phyloP scores from a whole-genome alignment of 2,329 filamentous ascomycete species.

The Periconia sp. region DNA sequence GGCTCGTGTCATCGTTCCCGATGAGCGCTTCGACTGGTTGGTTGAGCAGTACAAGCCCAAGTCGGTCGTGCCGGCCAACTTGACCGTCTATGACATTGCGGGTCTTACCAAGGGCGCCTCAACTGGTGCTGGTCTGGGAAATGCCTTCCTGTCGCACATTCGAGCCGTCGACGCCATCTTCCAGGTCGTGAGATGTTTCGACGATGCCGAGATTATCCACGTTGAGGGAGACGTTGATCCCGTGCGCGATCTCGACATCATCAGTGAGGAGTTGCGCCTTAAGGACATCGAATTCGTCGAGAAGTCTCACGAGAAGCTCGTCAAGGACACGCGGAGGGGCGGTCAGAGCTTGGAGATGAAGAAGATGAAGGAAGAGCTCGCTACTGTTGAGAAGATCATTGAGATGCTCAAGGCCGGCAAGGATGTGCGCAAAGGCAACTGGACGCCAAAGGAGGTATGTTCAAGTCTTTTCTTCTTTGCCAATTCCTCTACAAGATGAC shows the following conservation, averaged over 20 bases:
- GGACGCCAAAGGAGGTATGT: slow-evolving; percentile 93
- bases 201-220: slow-evolving; percentile 99
- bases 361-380: slow-evolving; percentile 93
- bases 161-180: slow-evolving; percentile 98
- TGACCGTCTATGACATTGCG: slow-evolving; percentile 98
- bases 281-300: slow-evolving; percentile 99
- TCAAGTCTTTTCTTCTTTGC: slow-evolving; percentile 16
- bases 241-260: slow-evolving; percentile 91
- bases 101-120: slow-evolving; percentile 95
- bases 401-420: slow-evolving; percentile 85
- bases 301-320: slow-evolving; percentile 88
- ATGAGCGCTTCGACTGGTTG: slow-evolving; percentile 95
- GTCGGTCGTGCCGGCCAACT: slow-evolving; percentile 92
- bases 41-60: slow-evolving; percentile 97
- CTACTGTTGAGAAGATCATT: slow-evolving; percentile 88
- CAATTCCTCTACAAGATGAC: slow-evolving; percentile 75
- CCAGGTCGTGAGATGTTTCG: slow-evolving; percentile 95
- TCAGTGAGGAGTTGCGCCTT: slow-evolving; percentile 92
- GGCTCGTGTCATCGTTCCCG: slow-evolving; percentile 94
- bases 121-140: slow-evolving; percentile 95
- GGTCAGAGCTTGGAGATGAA: slow-evolving; percentile 97
- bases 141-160: slow-evolving; percentile 98
- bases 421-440: slow-evolving; percentile 89
- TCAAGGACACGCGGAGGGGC: slow-evolving; percentile 93
- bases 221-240: slow-evolving; percentile 99